A percentile compares a stretch with the other conserved stretches of the same genome.
Conservation (phyloP, 208 protist genomes). For the Trypanosoma scelopori region DNA sequence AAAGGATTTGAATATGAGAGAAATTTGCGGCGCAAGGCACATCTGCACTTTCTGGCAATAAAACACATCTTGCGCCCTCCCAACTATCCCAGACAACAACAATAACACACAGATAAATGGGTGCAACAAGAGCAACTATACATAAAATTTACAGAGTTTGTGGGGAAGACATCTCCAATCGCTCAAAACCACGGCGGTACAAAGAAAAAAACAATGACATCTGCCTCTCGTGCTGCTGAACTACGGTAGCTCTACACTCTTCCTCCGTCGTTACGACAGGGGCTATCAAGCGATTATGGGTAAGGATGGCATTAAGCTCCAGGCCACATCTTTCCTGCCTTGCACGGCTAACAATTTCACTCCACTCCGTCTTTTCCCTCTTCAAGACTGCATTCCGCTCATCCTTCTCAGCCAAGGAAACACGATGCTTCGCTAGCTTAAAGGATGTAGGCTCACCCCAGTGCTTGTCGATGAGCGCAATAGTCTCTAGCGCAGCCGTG, state of each 20-base stretch:
- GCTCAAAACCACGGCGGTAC: slow-evolving; percentile 3
- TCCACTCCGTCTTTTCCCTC: slow-evolving; percentile 4
- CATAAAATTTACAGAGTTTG: slow-evolving; percentile 1
- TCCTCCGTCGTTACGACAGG: slow-evolving; percentile 14
- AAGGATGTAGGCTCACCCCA: slow-evolving; percentile 22
- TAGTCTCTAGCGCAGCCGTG: slow-evolving; percentile 12
- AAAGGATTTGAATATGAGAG: too few species aligned
- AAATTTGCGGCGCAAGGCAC: neutral
- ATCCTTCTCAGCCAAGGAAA: slow-evolving; percentile 10
- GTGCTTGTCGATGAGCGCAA: slow-evolving; percentile 19
- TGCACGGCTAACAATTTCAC: neutral
- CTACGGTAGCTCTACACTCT: neutral
- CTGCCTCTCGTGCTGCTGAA: slow-evolving; percentile 11
- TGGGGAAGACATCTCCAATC: neutral
- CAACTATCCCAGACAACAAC: too few species aligned
- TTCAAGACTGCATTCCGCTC: slow-evolving; percentile 3
- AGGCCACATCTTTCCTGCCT: neutral
- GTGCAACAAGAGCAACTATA: slow-evolving; percentile 10
- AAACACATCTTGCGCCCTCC: neutral
- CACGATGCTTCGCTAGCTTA: slow-evolving; percentile 23
- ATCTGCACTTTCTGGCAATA: neutral
- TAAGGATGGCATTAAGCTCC: slow-evolving; percentile 1
- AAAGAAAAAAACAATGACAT: slow-evolving; percentile 16
- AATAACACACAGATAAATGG: neutral
- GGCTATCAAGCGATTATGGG: neutral